Base-by-base conservation (phyloP, 1,139 yeast genomes). In the Yamadazyma sp. region DNA sequence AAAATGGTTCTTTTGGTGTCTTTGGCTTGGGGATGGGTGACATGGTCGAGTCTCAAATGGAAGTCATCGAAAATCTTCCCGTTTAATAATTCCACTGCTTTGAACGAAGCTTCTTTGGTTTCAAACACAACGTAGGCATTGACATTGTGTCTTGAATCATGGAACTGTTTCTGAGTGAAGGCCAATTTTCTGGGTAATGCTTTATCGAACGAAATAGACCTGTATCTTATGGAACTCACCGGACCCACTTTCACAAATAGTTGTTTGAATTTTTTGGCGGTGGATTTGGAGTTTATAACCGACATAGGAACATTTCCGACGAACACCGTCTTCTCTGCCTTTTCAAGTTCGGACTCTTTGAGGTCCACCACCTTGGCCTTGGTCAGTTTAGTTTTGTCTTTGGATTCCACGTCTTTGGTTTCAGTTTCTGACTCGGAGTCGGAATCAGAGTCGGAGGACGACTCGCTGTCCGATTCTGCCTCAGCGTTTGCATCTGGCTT, bases 111-210 rank as follows among this genome's bases (percentile, higher is more conserved):
- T 42, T 69, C 72, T 45, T 66, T 64, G 15, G 75, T 76, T 40
- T 69, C 69, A 63, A 74, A 91, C 4, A 92, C 98, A 39, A 92
- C 73, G 58, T 94, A 94, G 9, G 96, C 91, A 59, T 94, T 92
- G 33, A 88, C 77, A 1, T 94, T 79, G 43, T 86, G 92, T 58
- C 95, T 75, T 28, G 82, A 74, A 37, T 80, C 73, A 58, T 91
- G 95, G 44, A 91, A 73, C 46, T 84, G 80, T 56, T 87, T 88
- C 52, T 82, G 79, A 41, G 87, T 86, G 59, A 82, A 89, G 2
- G 98, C 98, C 27, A 87, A 89, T 58, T 91, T 91, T 59, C 97
- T 79, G 31, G 98, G 98, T 41, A 89, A 72, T 30, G 87, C 81
- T 54, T 89, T 95, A 38, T 85, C 83, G 50, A 91, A 88, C 2